Percentiles rank a stretch among this genome's conserved stretches.
Conservation (phyloP, 257 asterid genomes). For the Nicotiana sylvestris region DNA sequence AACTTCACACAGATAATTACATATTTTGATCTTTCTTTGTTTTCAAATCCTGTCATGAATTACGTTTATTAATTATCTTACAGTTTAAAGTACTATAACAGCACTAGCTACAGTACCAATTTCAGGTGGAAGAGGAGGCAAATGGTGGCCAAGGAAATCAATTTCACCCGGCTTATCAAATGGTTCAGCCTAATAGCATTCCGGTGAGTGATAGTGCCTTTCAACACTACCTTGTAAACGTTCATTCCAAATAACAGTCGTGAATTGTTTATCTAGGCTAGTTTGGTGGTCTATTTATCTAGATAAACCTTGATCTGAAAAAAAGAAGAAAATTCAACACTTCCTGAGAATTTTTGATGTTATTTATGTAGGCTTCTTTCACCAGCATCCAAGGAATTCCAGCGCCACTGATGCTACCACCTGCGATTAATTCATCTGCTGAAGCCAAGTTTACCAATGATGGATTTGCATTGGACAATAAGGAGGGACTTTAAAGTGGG, state of each 20-base stretch:
- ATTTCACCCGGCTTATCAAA: neutral
- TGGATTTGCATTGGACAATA: neutral
- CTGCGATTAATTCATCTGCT: neutral
- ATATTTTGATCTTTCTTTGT: neutral
- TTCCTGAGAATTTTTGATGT: neutral
- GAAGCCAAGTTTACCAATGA: neutral
- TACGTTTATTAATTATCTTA: neutral
- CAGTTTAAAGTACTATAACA: neutral
- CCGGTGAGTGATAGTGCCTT: slow-evolving; percentile 15
- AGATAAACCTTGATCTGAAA: neutral
- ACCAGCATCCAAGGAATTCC: neutral
- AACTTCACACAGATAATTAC: neutral
- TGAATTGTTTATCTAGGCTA: neutral
- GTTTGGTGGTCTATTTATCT: neutral
- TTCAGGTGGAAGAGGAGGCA: neutral
- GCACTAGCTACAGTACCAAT: neutral
- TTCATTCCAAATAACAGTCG: neutral
- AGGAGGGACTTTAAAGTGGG: neutral
- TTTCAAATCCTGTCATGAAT: neutral
- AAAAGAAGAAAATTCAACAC: neutral
- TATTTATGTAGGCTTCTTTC: neutral
- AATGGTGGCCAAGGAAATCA: neutral
- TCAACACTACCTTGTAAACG: neutral
- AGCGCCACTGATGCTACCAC: neutral
- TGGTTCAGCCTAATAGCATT: slow-evolving; percentile 8